Evolutionary conservation across 345 rosid genomes (phyloP).

Genomic region (Turnera subulata): DNA sequence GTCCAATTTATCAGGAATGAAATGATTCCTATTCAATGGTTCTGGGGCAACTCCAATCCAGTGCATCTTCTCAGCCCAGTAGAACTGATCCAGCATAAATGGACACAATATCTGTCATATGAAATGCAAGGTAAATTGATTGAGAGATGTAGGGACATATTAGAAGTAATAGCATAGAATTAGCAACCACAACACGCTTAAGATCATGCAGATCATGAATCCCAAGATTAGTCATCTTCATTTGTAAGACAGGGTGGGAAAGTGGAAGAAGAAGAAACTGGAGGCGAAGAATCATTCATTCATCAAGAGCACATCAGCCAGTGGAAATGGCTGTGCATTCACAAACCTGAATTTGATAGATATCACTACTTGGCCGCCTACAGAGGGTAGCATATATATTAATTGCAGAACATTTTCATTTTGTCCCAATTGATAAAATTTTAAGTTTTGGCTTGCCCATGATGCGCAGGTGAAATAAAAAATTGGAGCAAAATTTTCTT

Average conservation of each 20-base stretch:
- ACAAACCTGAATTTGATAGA: no score
- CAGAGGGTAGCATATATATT: not conserved
- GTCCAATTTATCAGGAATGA: slow-evolving; percentile 42
- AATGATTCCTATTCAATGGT: slow-evolving; percentile 55
- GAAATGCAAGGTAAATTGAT: slow-evolving; percentile 1
- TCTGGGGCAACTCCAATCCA: slow-evolving; percentile 91
- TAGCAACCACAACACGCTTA: no score
- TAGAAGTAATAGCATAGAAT: not conserved
- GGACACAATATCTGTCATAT: slow-evolving; percentile 72
- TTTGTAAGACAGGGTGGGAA: no score
- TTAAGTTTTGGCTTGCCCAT: not conserved
- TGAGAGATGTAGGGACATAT: slow-evolving; percentile 4
- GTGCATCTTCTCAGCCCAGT: slow-evolving; percentile 90
- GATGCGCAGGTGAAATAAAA: no score
- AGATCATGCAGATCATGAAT: no score
- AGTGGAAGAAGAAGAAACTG: no score
- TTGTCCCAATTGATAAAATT: not conserved
- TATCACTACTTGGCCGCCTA: no score
- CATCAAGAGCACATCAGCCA: no score
- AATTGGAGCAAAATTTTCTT: not conserved
- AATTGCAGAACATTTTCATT: not conserved
- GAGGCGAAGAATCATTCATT: no score
- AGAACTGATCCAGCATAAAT: slow-evolving; percentile 85
- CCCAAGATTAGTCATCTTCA: no score
- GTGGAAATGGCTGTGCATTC: not conserved